These are phyloP conservation scores for Zostera marina DNA, from an alignment of 116 monocot genomes.

Conservation along the genomic window DNA sequence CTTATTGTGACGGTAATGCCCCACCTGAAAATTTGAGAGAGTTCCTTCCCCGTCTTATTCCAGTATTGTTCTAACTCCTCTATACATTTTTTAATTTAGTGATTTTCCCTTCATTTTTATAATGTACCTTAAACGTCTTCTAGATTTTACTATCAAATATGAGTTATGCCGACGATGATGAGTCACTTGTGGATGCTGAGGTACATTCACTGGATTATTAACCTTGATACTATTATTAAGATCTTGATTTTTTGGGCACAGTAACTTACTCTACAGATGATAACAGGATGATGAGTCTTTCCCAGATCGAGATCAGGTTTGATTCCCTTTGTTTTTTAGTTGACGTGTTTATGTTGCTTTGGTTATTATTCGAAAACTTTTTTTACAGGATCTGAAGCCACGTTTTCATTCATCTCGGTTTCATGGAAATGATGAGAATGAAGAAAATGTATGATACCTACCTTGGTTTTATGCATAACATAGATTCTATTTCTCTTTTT, in stretches of 20 bases:
- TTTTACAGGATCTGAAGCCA: conserved; percentile 81
- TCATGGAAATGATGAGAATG: conserved; percentile 68
- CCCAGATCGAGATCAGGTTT: conserved; percentile 91
- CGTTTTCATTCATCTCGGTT: conserved; percentile 90
- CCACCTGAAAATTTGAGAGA: conserved; percentile 72
- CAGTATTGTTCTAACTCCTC: conserved; percentile 29
- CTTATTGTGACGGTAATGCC: conserved; percentile 78
- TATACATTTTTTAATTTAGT: background rate
- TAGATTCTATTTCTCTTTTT: background rate
- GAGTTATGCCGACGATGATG: conserved; percentile 92
- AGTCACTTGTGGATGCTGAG: conserved; percentile 82
- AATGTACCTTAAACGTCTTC: conserved; percentile 3
- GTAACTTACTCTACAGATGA: conserved; percentile 6
- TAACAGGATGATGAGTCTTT: conserved; percentile 85
- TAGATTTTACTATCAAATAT: conserved; percentile 92
- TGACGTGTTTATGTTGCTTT: background rate
- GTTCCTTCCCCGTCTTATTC: conserved; percentile 71
- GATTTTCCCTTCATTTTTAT: background rate
- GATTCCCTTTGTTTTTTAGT: background rate
- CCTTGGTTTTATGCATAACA: background rate
- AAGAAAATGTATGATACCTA: conserved; percentile 41
- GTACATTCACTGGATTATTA: conserved; percentile 12
- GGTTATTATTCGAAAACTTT: background rate
- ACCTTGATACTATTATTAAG: background rate
- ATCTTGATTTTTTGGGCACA: conserved; percentile 5